A percentile compares a stretch with the other conserved stretches of the same genome.
Evolutionary conservation across 352 stramenopile genomes (phyloP).

Genomic region (Phytophthora meadii): DNA sequence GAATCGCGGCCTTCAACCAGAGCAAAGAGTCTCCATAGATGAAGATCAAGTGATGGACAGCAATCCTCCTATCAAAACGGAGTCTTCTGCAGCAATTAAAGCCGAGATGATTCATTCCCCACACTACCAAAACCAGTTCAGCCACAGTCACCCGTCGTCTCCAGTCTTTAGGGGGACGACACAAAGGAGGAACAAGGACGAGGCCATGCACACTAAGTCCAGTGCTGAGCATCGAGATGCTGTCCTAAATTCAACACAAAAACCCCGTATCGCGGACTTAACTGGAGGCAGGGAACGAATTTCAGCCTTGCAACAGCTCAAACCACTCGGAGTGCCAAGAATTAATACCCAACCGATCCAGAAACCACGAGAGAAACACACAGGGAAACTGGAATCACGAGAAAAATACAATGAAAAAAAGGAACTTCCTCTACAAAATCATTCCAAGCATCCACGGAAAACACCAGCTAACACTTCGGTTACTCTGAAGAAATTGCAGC

Average conservation of each 20-base stretch:
- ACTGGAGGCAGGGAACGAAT: constrained; percentile 8
- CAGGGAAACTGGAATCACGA: constrained; percentile 8
- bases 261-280: constrained; percentile 14
- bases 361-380: constrained; percentile 11
- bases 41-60: constrained; percentile 9
- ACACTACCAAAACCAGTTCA: no score
- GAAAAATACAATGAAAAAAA: constrained; percentile 5
- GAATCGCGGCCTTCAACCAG: constrained; percentile 31
- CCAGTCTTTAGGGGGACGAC: neutral
- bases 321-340: constrained; percentile 21
- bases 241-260: constrained; percentile 24
- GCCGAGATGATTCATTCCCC: no score
- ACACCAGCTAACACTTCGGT: constrained; percentile 9
- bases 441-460: constrained; percentile 16
- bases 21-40: constrained; percentile 1
- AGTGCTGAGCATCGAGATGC: constrained; percentile 5
- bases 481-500: constrained; percentile 24
- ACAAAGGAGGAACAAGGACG: neutral
- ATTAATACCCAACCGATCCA: constrained; percentile 5
- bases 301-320: constrained; percentile 25
- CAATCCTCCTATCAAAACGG: constrained; percentile 22
- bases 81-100: constrained; percentile 1
- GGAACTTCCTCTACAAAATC: constrained; percentile 1
- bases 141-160: no score
- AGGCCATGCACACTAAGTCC: neutral